phyloP scores from a whole-genome alignment of 257 asterid species.

The Lavandula angustifolia region DNA sequence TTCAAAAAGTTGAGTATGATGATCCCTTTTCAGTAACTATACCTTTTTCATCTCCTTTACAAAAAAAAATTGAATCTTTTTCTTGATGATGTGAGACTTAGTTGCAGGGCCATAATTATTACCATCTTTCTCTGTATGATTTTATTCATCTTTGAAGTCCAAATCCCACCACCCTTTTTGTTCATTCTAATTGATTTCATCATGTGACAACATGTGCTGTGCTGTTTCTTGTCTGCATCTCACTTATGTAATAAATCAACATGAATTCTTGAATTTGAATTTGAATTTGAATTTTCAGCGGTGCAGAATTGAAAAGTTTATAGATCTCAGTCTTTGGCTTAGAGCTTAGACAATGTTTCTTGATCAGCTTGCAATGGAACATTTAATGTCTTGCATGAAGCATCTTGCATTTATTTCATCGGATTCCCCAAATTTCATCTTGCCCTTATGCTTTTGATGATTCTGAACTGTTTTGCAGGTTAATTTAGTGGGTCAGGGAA shows the following conservation, averaged over 20 bases:
- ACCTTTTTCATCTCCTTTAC: slow-evolving; percentile 26
- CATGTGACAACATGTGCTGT: slow-evolving; percentile 1
- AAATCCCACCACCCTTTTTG: neutral
- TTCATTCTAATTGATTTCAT: slow-evolving; percentile 4
- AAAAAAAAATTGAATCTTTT: neutral
- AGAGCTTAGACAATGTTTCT: slow-evolving; percentile 14
- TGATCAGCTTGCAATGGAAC: neutral
- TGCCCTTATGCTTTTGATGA: slow-evolving; percentile 37
- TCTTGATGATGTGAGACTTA: neutral
- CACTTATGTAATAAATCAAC: slow-evolving; percentile 14
- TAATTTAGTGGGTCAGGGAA: slow-evolving; percentile 52
- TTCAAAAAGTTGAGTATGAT: slow-evolving; percentile 25
- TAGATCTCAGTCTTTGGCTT: slow-evolving; percentile 3
- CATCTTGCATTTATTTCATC: slow-evolving; percentile 31
- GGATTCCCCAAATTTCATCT: slow-evolving; percentile 39
- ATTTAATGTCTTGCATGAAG: slow-evolving; percentile 1
- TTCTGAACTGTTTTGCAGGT: slow-evolving; percentile 45
- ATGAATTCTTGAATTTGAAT: slow-evolving; percentile 15
- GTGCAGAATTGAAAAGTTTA: slow-evolving; percentile 2
- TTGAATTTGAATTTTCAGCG: neutral
- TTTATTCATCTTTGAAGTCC: neutral
- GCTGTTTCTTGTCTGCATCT: neutral
- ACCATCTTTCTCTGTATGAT: slow-evolving; percentile 19
- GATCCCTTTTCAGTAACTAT: slow-evolving; percentile 14
- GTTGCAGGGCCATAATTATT: slow-evolving; percentile 4